Evolutionary conservation across 306 rosid species (phyloP), one percentile per base, ranked within the genome.

Genomic region (Vigna radiata): DNA sequence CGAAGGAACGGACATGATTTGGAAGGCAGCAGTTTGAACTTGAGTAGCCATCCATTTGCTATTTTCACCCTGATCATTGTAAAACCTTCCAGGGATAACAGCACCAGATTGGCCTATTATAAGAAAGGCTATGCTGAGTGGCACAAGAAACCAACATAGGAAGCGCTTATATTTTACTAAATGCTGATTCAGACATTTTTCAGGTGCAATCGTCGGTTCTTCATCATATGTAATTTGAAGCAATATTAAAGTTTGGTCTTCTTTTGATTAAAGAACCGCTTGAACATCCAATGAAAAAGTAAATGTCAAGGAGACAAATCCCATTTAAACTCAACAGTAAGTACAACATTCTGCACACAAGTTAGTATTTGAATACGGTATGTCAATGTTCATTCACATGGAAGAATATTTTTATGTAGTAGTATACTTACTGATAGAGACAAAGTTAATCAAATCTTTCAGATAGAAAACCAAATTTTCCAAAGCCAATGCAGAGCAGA

Each of bases 41-140:
- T 87, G 74, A 52, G 98, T 94, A 64, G 97, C 91, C 90, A 92
- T 79, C 98, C 98, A 91, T 74, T 85, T 90, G 79, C 98, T 94
- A 21, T 87, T 89, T 62, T 97, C 98, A 55, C 96, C 98, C 68
- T 90, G 87, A 65, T 85, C 93, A 78, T 92, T 90, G 44, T 94
- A 94, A 80, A 89, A 25, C 72, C 98, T 85, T 43, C 98, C 98
- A 1, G 92, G 95, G 23, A 94, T 68, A 82, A 94, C 92, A 8
- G 96, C 96, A 70, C 82, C 90, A 31, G 95, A 80, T 81, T 92
- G 97, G 27, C 97, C 98, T 2, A 89, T 85, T 21, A 94, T 5
- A 58, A 94, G 86, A 83, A 90, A 92, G 56, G 77, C 2, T 63
- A 89, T 86, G 86, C 84, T 88, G 46, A 90, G 66, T 33, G 80